A percentile compares a stretch with the other conserved stretches of the same genome.
Conservation (phyloP, 1,284 basidiomycete species). For the Leccinum pallidistipes region DNA sequence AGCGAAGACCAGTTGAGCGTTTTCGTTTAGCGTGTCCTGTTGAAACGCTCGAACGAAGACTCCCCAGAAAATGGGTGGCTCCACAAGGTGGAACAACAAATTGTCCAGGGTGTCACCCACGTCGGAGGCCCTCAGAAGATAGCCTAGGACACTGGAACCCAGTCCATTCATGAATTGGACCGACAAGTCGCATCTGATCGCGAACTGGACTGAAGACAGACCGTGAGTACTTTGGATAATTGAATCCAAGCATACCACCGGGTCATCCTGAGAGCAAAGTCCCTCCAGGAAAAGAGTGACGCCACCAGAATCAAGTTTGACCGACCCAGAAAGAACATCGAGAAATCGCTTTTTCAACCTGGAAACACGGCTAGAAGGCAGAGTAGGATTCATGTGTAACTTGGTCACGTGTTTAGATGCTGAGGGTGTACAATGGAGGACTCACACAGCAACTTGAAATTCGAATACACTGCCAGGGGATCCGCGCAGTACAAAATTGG, state of each 20-base stretch:
- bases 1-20: slow-evolving; percentile 43
- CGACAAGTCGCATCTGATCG: slow-evolving; percentile 23
- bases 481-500: no score
- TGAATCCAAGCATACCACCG: neutral
- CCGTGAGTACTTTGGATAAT: slow-evolving; percentile 16
- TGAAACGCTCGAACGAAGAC: slow-evolving; percentile 41
- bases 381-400: no score
- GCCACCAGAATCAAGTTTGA: no score
- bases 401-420: no score
- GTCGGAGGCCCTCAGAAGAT: slow-evolving; percentile 41
- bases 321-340: no score
- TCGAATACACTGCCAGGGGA: no score
- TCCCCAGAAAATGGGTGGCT: slow-evolving; percentile 57
- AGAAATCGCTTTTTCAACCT: no score
- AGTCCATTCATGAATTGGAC: slow-evolving; percentile 45
- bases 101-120: slow-evolving; percentile 36
- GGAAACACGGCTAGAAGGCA: no score
- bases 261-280: no score
- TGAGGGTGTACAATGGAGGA: no score
- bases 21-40: slow-evolving; percentile 35
- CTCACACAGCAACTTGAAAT: no score
- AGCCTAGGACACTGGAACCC: slow-evolving; percentile 35
- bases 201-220: slow-evolving; percentile 26
- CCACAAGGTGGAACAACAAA: slow-evolving; percentile 43
- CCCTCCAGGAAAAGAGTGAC: no score